Percentiles rank a stretch among this genome's conserved stretches.
Evolutionary conservation across 2,329 filamentous ascomycete genomes (phyloP).

Genomic region (Trichoderma breve): DNA sequence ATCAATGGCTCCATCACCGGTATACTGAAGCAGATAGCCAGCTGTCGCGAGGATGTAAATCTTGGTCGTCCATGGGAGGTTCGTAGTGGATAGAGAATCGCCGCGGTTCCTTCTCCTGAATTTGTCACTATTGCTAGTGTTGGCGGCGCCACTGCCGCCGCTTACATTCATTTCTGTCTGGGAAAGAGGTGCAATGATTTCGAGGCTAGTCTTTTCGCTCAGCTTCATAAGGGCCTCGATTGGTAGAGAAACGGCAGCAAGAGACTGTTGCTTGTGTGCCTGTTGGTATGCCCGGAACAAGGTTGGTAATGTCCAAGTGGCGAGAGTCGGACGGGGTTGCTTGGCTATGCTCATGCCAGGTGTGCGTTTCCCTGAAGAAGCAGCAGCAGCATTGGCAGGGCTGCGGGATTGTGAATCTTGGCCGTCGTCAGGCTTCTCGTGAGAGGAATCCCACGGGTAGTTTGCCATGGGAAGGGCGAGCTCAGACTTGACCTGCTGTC

Average conservation of each 20-base stretch:
- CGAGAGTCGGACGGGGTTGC: constrained; percentile 34
- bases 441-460: constrained; percentile 2
- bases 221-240: constrained; percentile 67
- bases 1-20: constrained; percentile 67
- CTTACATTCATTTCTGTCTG: constrained; percentile 1
- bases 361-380: constrained; percentile 15
- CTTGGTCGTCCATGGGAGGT: constrained; percentile 45
- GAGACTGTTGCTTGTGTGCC: constrained; percentile 69
- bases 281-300: constrained; percentile 87
- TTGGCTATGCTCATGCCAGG: constrained; percentile 23
- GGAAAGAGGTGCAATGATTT: constrained; percentile 22
- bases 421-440: constrained; percentile 19
- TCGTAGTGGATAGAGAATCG: constrained; percentile 13
- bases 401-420: constrained; percentile 17
- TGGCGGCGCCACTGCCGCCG: background rate
- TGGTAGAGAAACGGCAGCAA: constrained; percentile 65
- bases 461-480: constrained; percentile 4
- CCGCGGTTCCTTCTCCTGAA: constrained; percentile 23
- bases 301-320: constrained; percentile 66
- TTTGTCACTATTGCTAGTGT: constrained; percentile 19
- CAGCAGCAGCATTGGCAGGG: constrained; percentile 9
- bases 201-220: constrained; percentile 47
- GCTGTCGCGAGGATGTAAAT: constrained; percentile 69
- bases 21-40: constrained; percentile 72
- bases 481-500: constrained; percentile 27